Conservation (phyloP, 2,329 filamentous ascomycete species). For the Emergomyces pasteurianus region DNA sequence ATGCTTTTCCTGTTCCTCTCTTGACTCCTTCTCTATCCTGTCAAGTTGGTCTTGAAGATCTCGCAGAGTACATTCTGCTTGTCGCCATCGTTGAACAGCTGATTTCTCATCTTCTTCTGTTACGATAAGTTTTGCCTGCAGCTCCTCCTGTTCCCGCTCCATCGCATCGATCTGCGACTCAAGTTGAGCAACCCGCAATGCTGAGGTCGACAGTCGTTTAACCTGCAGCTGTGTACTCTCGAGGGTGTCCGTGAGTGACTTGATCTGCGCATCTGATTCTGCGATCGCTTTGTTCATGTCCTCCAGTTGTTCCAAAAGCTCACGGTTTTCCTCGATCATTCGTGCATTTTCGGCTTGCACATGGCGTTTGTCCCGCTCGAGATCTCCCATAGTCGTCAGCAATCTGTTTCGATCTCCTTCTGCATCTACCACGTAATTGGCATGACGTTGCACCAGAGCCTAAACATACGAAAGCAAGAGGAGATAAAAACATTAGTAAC, state of each 20-base stretch:
- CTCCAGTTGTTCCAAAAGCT: slow-evolving; percentile 73
- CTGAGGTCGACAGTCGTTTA: slow-evolving; percentile 60
- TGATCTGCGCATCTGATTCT: slow-evolving; percentile 70
- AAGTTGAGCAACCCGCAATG: slow-evolving; percentile 61
- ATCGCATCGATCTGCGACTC: slow-evolving; percentile 69
- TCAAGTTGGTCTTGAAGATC: slow-evolving; percentile 81
- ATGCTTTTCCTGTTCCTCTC: slow-evolving; percentile 69
- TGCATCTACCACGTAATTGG: slow-evolving; percentile 85
- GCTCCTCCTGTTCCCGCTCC: slow-evolving; percentile 65
- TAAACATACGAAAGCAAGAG: slow-evolving; percentile 27
- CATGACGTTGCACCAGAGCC: slow-evolving; percentile 84
- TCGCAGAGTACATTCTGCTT: slow-evolving; percentile 66
- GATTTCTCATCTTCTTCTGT: slow-evolving; percentile 66
- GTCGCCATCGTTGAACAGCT: slow-evolving; percentile 71
- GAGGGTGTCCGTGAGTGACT: slow-evolving; percentile 62
- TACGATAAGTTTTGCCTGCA: slow-evolving; percentile 55
- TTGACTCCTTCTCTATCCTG: slow-evolving; percentile 71
- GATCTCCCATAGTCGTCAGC: slow-evolving; percentile 56
- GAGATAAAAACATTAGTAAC: slow-evolving; percentile 15
- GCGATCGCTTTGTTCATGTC: slow-evolving; percentile 64
- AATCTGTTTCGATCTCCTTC: slow-evolving; percentile 72
- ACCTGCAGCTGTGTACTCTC: slow-evolving; percentile 67
- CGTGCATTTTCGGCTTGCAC: slow-evolving; percentile 66
- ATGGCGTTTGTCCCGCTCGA: slow-evolving; percentile 61
- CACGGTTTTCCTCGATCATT: slow-evolving; percentile 71